Evolutionary conservation across 352 stramenopile species (phyloP).

Genomic region (Globisporangium spiculum): DNA sequence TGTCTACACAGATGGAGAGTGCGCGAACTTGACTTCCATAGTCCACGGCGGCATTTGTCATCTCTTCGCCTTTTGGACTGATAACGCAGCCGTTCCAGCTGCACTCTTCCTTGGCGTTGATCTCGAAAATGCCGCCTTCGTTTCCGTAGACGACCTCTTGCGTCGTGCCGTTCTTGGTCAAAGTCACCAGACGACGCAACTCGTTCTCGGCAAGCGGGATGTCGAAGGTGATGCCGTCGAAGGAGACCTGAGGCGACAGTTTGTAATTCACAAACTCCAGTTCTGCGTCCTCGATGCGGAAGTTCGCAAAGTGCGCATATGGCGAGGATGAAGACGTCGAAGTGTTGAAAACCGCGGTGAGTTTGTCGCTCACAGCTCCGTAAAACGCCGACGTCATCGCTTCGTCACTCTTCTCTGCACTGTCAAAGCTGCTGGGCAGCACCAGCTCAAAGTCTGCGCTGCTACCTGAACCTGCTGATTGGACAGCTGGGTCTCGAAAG

Average conservation of each 20-base stretch:
- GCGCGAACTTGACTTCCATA: slow-evolving; percentile 46
- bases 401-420: slow-evolving; percentile 16
- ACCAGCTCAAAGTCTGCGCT: slow-evolving; percentile 26
- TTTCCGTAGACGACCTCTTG: slow-evolving; percentile 15
- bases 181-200: slow-evolving; percentile 29
- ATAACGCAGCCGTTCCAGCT: slow-evolving; percentile 42
- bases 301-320: slow-evolving; percentile 25
- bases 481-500: slow-evolving; percentile 30
- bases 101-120: slow-evolving; percentile 61
- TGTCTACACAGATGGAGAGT: slow-evolving; percentile 38
- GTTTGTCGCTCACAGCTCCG: slow-evolving; percentile 23
- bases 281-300: slow-evolving; percentile 28
- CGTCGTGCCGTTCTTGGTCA: slow-evolving; percentile 34
- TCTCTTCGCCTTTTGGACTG: slow-evolving; percentile 29
- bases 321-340: slow-evolving; percentile 5
- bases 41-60: slow-evolving; percentile 33
- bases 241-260: slow-evolving; percentile 27
- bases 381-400: slow-evolving; percentile 24
- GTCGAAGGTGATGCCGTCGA: slow-evolving; percentile 46
- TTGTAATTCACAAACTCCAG: slow-evolving; percentile 32
- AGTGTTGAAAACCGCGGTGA: slow-evolving; percentile 23
- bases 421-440: slow-evolving; percentile 16
- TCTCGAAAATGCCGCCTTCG: slow-evolving; percentile 33
- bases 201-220: slow-evolving; percentile 33
- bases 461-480: slow-evolving; percentile 13